These are phyloP conservation scores for Aspergillus eucalypticola DNA, from an alignment of 2,329 filamentous ascomycete species.

Conservation along the genomic window DNA sequence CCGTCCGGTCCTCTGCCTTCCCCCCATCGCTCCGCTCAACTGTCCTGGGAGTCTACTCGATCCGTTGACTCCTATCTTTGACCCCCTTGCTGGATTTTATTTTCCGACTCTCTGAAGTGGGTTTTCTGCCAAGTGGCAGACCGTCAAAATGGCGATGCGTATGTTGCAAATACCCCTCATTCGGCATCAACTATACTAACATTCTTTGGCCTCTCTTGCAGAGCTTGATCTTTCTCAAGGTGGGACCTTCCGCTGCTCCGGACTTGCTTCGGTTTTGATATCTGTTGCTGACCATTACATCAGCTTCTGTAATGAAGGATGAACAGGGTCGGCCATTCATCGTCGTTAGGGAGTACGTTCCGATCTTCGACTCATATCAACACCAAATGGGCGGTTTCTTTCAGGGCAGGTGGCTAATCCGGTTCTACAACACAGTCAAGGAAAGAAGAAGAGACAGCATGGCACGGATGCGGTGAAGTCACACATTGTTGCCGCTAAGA, in stretches of 20 bases:
- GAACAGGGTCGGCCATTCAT: constrained; percentile 97
- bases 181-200: constrained; percentile 27
- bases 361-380: constrained; percentile 12
- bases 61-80: constrained; percentile 11
- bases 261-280: constrained; percentile 1
- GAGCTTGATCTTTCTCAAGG: constrained; percentile 53
- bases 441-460: constrained; percentile 95
- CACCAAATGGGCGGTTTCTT: background rate
- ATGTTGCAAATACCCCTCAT: constrained; percentile 43
- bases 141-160: constrained; percentile 52
- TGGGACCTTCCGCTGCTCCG: constrained; percentile 18
- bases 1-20: constrained; percentile 21
- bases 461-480: constrained; percentile 97
- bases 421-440: constrained; percentile 63
- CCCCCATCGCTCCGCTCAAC: constrained; percentile 22
- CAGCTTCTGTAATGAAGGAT: constrained; percentile 84
- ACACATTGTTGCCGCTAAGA: constrained; percentile 94
- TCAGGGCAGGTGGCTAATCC: constrained; percentile 12
- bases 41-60: constrained; percentile 13
- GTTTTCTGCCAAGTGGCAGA: constrained; percentile 35
- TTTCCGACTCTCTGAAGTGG: constrained; percentile 15
- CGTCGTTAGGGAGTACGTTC: constrained; percentile 88
- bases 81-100: constrained; percentile 4
- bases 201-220: constrained; percentile 25
- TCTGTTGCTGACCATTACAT: constrained; percentile 24